phyloP scores from a whole-genome alignment of 2,329 filamentous ascomycete genomes.

The Aspergillus sp. region DNA sequence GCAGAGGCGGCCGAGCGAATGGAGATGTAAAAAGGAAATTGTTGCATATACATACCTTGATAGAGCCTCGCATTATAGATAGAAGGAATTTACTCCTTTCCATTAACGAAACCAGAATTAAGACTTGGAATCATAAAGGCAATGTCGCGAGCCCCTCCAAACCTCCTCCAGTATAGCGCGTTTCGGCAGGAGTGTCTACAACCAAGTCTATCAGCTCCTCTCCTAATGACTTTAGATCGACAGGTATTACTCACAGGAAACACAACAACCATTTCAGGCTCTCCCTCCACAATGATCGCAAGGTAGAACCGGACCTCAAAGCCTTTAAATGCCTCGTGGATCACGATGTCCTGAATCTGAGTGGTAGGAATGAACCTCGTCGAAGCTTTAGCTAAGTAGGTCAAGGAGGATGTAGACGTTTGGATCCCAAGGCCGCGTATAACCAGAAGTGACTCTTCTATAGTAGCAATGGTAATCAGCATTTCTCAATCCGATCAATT shows the following conservation, averaged over 20 bases:
- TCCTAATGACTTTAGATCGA: neutral
- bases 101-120: conserved; percentile 25
- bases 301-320: conserved; percentile 91
- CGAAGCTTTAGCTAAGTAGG: conserved; percentile 62
- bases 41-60: conserved; percentile 15
- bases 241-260: conserved; percentile 64
- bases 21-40: conserved; percentile 10
- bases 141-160: conserved; percentile 81
- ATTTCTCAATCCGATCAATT: conserved; percentile 15
- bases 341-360: conserved; percentile 87
- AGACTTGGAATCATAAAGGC: conserved; percentile 69
- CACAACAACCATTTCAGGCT: conserved; percentile 88
- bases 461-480: conserved; percentile 40
- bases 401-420: conserved; percentile 69
- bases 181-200: conserved; percentile 66
- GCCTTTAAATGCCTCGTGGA: conserved; percentile 91
- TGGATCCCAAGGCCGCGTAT: conserved; percentile 89
- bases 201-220: conserved; percentile 3
- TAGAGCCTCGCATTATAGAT: conserved; percentile 5
- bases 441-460: conserved; percentile 81
- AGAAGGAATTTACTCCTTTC: neutral
- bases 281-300: conserved; percentile 83
- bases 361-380: conserved; percentile 87
- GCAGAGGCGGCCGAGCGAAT: conserved; percentile 15
- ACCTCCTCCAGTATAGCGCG: conserved; percentile 78